Evolutionary conservation across 768 basidiomycete genomes (phyloP).

Genomic region (Boletellus sp.): DNA sequence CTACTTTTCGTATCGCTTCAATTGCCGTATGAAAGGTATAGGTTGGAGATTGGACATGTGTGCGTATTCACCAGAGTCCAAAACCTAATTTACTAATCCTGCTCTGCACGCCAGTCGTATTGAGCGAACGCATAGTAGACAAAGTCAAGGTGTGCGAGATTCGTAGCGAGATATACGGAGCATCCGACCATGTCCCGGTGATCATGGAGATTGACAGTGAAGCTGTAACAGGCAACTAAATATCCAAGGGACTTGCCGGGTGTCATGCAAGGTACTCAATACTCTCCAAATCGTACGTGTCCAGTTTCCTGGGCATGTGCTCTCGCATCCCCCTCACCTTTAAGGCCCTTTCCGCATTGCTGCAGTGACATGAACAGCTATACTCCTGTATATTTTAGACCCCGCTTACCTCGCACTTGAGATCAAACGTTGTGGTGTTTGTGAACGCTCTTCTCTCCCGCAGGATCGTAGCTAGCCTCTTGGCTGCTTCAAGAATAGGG

Average conservation of each 20-base stretch:
- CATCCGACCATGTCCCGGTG: constrained; percentile 82
- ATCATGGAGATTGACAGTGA: constrained; percentile 66
- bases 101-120: constrained; percentile 49
- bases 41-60: constrained; percentile 90
- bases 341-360: constrained; percentile 81
- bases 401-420: constrained; percentile 75
- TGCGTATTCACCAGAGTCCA: constrained; percentile 34
- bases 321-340: constrained; percentile 91
- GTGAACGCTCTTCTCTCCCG: constrained; percentile 81
- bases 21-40: constrained; percentile 73
- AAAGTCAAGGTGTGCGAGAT: constrained; percentile 82
- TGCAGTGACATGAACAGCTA: constrained; percentile 27
- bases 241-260: background rate
- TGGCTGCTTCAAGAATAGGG: constrained; percentile 58
- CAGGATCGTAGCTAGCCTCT: constrained; percentile 67
- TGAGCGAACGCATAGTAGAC: constrained; percentile 65
- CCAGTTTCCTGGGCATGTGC: constrained; percentile 86
- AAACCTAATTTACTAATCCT: background rate
- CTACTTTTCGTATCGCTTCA: constrained; percentile 82
- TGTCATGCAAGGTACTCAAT: constrained; percentile 36
- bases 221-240: constrained; percentile 25
- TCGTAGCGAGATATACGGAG: constrained; percentile 79
- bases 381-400: constrained; percentile 1
- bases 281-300: constrained; percentile 82
- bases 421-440: constrained; percentile 87